Evolutionary conservation across 768 basidiomycete species (phyloP).

Genomic region (Mycena polygramma): DNA sequence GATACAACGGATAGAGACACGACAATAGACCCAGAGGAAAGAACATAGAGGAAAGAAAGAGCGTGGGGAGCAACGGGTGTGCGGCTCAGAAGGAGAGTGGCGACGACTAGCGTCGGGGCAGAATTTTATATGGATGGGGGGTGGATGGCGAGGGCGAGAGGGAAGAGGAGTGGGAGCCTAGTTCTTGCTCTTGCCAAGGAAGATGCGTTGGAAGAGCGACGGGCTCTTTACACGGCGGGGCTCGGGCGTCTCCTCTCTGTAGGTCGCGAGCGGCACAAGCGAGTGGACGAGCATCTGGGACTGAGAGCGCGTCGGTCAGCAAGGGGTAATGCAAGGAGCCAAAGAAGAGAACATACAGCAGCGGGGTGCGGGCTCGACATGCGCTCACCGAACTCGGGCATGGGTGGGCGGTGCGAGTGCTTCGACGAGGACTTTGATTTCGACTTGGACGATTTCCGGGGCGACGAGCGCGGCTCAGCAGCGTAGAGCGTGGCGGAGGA

Average conservation of each 20-base stretch:
- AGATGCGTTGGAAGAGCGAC: constrained; percentile 28
- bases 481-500: constrained; percentile 27
- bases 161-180: background rate
- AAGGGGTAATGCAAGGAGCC: too few relatives aligned
- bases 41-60: background rate
- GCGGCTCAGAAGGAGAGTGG: constrained; percentile 14
- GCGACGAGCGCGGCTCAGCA: constrained; percentile 4
- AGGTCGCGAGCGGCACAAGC: constrained; percentile 15
- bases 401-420: constrained; percentile 13
- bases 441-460: background rate
- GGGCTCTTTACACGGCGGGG: background rate
- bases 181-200: constrained; percentile 9
- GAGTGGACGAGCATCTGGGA: constrained; percentile 31
- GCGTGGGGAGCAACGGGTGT: background rate
- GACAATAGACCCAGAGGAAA: background rate
- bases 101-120: background rate
- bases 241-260: background rate
- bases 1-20: background rate
- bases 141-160: background rate
- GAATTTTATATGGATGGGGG: background rate
- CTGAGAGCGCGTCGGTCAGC: background rate
- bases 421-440: background rate
- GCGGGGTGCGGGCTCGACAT: constrained; percentile 23
- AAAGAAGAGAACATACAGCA: constrained; percentile 16
- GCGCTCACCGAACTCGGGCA: constrained; percentile 22